Evolutionary conservation across 2,329 filamentous ascomycete genomes (phyloP), one percentile per base, ranked within the genome.

Genomic region (Fusarium sp.): DNA sequence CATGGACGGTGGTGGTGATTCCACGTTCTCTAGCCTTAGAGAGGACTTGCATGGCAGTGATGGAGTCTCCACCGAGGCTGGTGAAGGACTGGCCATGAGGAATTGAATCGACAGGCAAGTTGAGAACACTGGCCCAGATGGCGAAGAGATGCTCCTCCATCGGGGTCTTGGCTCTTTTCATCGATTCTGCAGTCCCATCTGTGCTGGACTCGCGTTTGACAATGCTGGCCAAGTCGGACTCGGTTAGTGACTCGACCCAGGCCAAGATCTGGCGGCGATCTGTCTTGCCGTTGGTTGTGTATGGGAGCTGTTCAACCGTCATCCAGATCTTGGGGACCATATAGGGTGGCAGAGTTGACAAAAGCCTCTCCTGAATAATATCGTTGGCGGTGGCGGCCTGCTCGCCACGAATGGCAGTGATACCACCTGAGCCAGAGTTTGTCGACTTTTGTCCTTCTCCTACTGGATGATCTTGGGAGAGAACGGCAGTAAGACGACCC

Each of bases 311-410:
- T 33, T 41, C 49, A 8, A 43, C 37, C 1, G 39, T 30, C 5
- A 52, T 52, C 49, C 49, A 52, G 26, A 52, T 43, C 26, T 33
- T 52, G 14, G 49, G 49, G 8, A 52, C 26, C 49, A 52, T 52
- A 5, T 52, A 52, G 17, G 47, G 33, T 8, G 35, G 47, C 6
- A 50, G n/a, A 7, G 47, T 20, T 24, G n/a, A 50, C 8, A 11
- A 17, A 20, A 50, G 22, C 2, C 11, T 50, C 5, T 50, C 5
- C 7, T 2, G 47, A 20, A 50, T 40, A 22, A 5, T 17, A 3
- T 50, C 47, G 17, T 15, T 50, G 24, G 24, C 11, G 17, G n/a
- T 28, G 2, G 4, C n/a, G 13, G 47, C 47, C 11, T 40, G 33
- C 6, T 30, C 35, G 20, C 9, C 28, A 10, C 9, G 35, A 1